Base-by-base conservation (phyloP, 441 rosid species). In the Theobroma grandiflorum region DNA sequence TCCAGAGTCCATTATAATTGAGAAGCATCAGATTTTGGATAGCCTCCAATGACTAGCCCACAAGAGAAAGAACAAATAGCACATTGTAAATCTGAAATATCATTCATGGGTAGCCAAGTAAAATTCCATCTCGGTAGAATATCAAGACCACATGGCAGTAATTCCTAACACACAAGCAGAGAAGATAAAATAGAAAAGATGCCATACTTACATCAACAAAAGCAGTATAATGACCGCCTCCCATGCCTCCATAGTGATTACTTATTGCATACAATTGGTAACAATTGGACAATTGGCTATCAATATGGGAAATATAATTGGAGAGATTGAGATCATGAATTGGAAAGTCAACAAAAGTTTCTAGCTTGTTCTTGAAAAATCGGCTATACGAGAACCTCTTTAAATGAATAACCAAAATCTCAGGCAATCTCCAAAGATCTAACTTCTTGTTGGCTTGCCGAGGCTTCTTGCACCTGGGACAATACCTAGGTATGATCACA, bases 361-460 rank as follows among this genome's bases (percentile, higher is more conserved):
- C 97, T 66, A 91, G 88, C 86, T 93, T 93, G 89, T 87, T 90
- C 82, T 87, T 93, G 33, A 79, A 7, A 72, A 74, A 81, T 35
- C 86, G 87, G 81, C 89, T 88, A 83, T 88, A 89, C 20, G 92
- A 89, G 87, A 91, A 91, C 89, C 95, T 87, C 89, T 93, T 93
- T 78, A 91, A 82, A 84, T 91, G 95, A 87, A 93, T 85, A 62
- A 91, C 89, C 77, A 93, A 81, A 84, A 91, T 86, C 82, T 90
- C 89, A 22, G 97, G 97, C 73, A 90, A 78, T 81, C 95, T 91
- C 97, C 95, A 91, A 58, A 93, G 92, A 85, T 93, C 93, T 74
- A 93, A 84, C 79, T 88, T 93, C 80, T 91, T 93, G 75, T 81
- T 87, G 80, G 97, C 97, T 79, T 87, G 95, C 15, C 81, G 83